Percentiles rank a stretch among this genome's conserved stretches.
These are phyloP conservation scores for Pseudocercospora fijiensis DNA, from an alignment of 2,329 filamentous ascomycete species.

Conservation along the genomic window DNA sequence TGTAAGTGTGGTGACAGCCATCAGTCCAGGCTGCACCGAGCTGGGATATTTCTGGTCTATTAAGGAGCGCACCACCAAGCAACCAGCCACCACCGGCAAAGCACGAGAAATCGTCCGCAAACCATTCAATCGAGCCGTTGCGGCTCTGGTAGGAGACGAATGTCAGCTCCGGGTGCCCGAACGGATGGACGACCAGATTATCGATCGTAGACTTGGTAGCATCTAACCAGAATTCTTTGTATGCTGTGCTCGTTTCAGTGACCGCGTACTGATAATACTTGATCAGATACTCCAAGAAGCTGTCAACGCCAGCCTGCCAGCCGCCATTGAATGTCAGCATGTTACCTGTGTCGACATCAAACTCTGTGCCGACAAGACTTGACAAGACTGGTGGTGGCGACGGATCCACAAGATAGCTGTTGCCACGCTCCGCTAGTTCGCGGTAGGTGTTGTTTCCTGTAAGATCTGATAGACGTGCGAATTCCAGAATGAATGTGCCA, in stretches of 20 bases:
- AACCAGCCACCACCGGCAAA: slow-evolving; percentile 40
- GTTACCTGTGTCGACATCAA: slow-evolving; percentile 27
- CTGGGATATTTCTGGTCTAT: slow-evolving; percentile 31
- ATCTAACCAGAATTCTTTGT: slow-evolving; percentile 32
- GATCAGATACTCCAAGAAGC: slow-evolving; percentile 38
- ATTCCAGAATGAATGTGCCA: slow-evolving; percentile 31
- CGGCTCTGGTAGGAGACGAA: slow-evolving; percentile 24
- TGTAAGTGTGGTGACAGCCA: slow-evolving; percentile 37
- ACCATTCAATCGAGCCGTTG: slow-evolving; percentile 17
- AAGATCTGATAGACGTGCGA: slow-evolving; percentile 30
- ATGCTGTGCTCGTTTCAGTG: slow-evolving; percentile 20
- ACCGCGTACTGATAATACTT: slow-evolving; percentile 39
- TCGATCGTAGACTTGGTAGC: slow-evolving; percentile 38
- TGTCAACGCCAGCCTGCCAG: slow-evolving; percentile 37
- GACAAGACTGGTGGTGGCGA: slow-evolving; percentile 25
- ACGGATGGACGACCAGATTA: slow-evolving; percentile 33
- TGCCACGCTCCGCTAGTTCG: slow-evolving; percentile 15
- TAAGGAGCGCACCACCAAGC: slow-evolving; percentile 30
- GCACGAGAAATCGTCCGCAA: slow-evolving; percentile 34
- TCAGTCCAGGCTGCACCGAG: slow-evolving; percentile 33
- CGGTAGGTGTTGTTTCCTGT: slow-evolving; percentile 25
- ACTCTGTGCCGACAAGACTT: slow-evolving; percentile 33
- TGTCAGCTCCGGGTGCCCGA: slow-evolving; percentile 31
- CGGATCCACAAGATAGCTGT: slow-evolving; percentile 18
- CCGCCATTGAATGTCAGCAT: slow-evolving; percentile 36